Evolutionary conservation across 2,329 filamentous ascomycete species (phyloP).

Genomic region (Botrytis tulipae): DNA sequence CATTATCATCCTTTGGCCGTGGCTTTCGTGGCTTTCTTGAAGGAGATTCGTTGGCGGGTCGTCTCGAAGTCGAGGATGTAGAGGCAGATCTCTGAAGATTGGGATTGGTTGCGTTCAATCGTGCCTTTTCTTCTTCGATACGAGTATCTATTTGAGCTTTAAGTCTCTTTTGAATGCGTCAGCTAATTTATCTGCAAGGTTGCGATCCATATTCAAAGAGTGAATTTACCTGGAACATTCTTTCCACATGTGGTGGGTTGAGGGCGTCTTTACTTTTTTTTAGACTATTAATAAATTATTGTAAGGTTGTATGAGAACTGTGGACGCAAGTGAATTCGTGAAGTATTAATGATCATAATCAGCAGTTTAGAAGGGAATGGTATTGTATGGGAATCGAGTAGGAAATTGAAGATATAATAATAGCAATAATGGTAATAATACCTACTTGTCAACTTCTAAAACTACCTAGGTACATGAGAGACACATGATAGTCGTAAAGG

Average conservation of each 20-base stretch:
- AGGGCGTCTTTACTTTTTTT: constrained; percentile 18
- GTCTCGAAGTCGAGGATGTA: constrained; percentile 30
- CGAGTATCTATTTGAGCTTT: constrained; percentile 82
- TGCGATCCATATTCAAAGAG: constrained; percentile 15
- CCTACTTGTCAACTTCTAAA: constrained; percentile 3
- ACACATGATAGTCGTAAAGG: background rate
- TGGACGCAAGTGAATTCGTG: background rate
- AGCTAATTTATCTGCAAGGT: constrained; percentile 13
- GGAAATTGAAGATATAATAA: background rate
- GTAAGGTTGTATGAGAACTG: constrained; percentile 16
- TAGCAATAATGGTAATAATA: background rate
- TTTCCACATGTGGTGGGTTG: constrained; percentile 29
- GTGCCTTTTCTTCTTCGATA: constrained; percentile 88
- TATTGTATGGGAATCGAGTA: background rate
- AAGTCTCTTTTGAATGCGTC: constrained; percentile 57
- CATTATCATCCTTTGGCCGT: constrained; percentile 36
- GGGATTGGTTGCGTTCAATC: constrained; percentile 48
- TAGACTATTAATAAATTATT: constrained; percentile 22
- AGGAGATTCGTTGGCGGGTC: constrained; percentile 33
- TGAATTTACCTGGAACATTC: constrained; percentile 39
- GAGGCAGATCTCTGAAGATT: constrained; percentile 45
- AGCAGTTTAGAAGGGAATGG: background rate
- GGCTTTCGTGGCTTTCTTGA: constrained; percentile 31
- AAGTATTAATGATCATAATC: constrained; percentile 4
- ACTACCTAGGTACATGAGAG: constrained; percentile 1